A percentile compares a stretch with the other conserved stretches of the same genome.
Evolutionary conservation across 208 protist species (phyloP).

Genomic region (Sergeia podlipaevii): DNA sequence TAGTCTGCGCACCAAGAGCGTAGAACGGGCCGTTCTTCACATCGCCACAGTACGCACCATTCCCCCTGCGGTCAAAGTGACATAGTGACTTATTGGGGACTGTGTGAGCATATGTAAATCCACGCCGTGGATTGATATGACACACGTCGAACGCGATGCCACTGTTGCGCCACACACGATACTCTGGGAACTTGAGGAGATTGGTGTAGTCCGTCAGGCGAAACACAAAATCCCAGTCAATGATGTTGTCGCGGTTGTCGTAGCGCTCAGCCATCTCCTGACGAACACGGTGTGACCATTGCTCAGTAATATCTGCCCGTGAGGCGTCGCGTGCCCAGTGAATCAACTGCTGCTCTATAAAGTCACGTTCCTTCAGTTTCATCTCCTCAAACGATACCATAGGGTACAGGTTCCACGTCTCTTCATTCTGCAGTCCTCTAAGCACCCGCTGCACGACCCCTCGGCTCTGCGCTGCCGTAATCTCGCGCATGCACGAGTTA

Average conservation of each 20-base stretch:
- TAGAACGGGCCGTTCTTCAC: conserved; percentile 88
- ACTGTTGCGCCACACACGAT: conserved; percentile 84
- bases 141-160: conserved; percentile 83
- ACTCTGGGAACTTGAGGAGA: conserved; percentile 87
- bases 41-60: conserved; percentile 72
- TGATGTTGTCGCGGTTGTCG: conserved; percentile 90
- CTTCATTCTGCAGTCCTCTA: conserved; percentile 28
- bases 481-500: conserved; percentile 73
- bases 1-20: conserved; percentile 66
- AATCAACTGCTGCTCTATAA: conserved; percentile 76
- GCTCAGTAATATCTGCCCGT: conserved; percentile 38
- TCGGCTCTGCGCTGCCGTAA: conserved; percentile 65
- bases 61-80: conserved; percentile 69
- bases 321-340: conserved; percentile 72
- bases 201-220: conserved; percentile 80
- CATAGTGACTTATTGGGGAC: conserved; percentile 87
- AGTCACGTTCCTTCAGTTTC: conserved; percentile 87
- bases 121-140: conserved; percentile 83
- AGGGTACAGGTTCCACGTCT: conserved; percentile 21
- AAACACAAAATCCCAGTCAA: conserved; percentile 93
- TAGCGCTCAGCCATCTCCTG: conserved; percentile 91
- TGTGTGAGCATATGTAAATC: conserved; percentile 72
- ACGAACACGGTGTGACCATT: conserved; percentile 64
- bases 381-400: conserved; percentile 66
- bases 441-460: conserved; percentile 65